Conservation (phyloP, 2,329 filamentous ascomycete genomes). For the Nigrospora osmanthi region DNA sequence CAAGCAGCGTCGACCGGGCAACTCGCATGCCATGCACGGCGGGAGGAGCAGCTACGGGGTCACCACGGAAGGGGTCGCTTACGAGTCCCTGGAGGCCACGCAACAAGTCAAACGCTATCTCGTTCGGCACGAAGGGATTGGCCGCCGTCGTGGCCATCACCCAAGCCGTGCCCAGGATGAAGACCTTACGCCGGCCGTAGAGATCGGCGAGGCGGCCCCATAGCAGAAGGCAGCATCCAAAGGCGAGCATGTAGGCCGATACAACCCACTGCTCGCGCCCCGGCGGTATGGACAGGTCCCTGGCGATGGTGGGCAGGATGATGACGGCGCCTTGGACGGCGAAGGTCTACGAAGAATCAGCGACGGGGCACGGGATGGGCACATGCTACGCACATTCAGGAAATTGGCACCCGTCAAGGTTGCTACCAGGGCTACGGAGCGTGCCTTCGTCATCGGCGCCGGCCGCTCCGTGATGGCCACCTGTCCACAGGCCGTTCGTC, state of each 20-base stretch:
- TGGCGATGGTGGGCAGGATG: slow-evolving; percentile 24
- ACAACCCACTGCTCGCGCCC: slow-evolving; percentile 32
- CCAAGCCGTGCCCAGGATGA: slow-evolving; percentile 30
- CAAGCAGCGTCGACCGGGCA: too few relatives aligned
- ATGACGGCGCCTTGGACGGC: slow-evolving; percentile 4
- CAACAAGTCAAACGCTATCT: slow-evolving; percentile 33
- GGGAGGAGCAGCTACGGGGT: too few relatives aligned
- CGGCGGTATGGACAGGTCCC: slow-evolving; percentile 20
- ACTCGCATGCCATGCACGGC: too few relatives aligned
- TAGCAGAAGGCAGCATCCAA: slow-evolving; percentile 33
- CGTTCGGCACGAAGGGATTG: slow-evolving; percentile 29
- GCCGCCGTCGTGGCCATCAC: slow-evolving; percentile 27
- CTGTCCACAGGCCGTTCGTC: too few relatives aligned
- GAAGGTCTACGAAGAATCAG: not conserved
- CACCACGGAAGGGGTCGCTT: too few relatives aligned
- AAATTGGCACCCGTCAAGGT: too few relatives aligned
- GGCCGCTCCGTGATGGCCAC: too few relatives aligned
- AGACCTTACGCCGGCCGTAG: slow-evolving; percentile 31
- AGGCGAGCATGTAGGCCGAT: slow-evolving; percentile 32
- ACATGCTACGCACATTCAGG: too few relatives aligned
- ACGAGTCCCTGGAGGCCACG: slow-evolving; percentile 30
- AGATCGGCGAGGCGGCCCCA: slow-evolving; percentile 34
- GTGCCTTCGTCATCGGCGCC: too few relatives aligned
- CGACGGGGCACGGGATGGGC: too few relatives aligned
- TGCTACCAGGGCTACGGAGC: too few relatives aligned